Evolutionary conservation across 2,329 filamentous ascomycete genomes (phyloP).

Genomic region (Pyricularia sp.): DNA sequence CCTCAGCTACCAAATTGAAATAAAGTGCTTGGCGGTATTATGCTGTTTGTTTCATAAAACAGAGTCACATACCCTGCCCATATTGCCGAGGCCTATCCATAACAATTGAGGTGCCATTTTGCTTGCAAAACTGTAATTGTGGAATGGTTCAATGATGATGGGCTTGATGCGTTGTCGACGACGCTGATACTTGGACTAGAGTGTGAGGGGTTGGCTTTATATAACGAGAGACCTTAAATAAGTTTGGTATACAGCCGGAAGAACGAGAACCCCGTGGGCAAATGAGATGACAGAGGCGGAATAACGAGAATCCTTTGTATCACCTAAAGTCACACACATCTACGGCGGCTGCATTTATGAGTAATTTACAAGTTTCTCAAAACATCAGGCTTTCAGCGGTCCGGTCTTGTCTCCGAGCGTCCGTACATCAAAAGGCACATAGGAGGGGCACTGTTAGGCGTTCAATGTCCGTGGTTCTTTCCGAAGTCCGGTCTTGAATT

Average conservation of each 20-base stretch:
- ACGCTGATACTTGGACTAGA: neutral
- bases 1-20: no score
- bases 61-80: conserved; percentile 57
- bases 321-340: neutral
- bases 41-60: no score
- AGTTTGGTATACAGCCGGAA: no score
- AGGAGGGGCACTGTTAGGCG: neutral
- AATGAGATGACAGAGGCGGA: no score
- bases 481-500: neutral
- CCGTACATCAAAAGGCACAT: neutral
- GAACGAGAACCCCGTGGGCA: no score
- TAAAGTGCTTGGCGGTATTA: neutral
- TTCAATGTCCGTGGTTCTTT: neutral
- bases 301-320: neutral
- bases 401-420: neutral
- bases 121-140: neutral
- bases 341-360: neutral
- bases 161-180: neutral
- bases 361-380: neutral
- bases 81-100: conserved; percentile 81
- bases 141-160: neutral
- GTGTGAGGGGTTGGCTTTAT: neutral
- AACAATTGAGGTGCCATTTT: conserved; percentile 53
- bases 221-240: neutral
- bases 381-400: neutral